These are phyloP conservation scores for Fraxinus pennsylvanica DNA, from an alignment of 257 asterid species.

Conservation along the genomic window DNA sequence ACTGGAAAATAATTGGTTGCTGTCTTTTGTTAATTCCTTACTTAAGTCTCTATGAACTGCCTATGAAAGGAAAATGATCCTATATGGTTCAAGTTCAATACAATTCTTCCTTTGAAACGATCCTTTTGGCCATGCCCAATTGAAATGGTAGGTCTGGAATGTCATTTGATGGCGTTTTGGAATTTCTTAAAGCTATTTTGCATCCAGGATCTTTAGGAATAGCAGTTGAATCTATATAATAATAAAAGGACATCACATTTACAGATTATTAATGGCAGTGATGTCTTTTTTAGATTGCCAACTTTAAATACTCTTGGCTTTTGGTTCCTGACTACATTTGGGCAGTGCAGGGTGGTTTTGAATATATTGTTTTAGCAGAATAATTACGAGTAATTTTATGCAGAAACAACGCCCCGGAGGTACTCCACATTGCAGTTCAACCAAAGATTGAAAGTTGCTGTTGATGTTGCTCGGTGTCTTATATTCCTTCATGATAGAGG, in stretches of 20 bases:
- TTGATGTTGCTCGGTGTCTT: conserved; percentile 76
- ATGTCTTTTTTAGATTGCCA: not conserved
- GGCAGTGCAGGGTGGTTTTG: not conserved
- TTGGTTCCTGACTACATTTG: not conserved
- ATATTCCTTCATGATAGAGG: conserved; percentile 80
- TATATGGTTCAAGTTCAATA: not conserved
- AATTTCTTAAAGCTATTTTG: not conserved
- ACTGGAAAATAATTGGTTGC: not conserved
- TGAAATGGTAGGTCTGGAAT: not conserved
- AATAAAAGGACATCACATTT: not conserved
- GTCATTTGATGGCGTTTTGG: not conserved
- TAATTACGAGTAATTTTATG: conserved; percentile 21
- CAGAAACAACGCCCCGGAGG: conserved; percentile 94
- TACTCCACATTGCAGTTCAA: conserved; percentile 76
- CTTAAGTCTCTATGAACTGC: not conserved
- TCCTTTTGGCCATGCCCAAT: no score
- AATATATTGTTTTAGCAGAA: not conserved
- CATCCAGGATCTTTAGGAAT: not conserved
- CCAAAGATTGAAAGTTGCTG: conserved; percentile 74
- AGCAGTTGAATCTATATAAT: not conserved
- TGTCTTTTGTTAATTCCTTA: not conserved
- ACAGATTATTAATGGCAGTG: not conserved
- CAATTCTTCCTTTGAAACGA: not conserved
- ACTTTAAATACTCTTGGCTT: not conserved
- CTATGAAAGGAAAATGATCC: not conserved